Percentiles rank a stretch among this genome's conserved stretches.
These are phyloP conservation scores for Auricularia auricula-judae DNA, from an alignment of 768 basidiomycete species.

Conservation along the genomic window DNA sequence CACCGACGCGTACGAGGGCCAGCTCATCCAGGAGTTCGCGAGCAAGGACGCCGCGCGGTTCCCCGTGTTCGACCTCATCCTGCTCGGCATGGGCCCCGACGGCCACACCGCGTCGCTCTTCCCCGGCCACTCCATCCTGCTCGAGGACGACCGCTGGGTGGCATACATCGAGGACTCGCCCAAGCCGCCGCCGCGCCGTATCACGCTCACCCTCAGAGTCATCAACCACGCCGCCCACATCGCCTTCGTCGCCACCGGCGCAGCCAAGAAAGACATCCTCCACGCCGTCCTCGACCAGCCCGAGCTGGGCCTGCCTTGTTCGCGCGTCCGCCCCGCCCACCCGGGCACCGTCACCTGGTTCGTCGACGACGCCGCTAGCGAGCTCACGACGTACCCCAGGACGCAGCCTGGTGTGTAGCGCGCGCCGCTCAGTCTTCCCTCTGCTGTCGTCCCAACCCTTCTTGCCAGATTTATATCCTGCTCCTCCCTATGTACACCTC, in stretches of 20 bases:
- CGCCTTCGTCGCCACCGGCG: slow-evolving; percentile 82
- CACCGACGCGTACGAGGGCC: slow-evolving; percentile 66
- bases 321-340: slow-evolving; percentile 61
- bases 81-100: slow-evolving; percentile 93
- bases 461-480: background rate
- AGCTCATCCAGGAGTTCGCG: slow-evolving; percentile 85
- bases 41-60: slow-evolving; percentile 89
- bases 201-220: slow-evolving; percentile 87
- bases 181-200: slow-evolving; percentile 81
- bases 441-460: background rate
- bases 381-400: slow-evolving; percentile 45
- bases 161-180: slow-evolving; percentile 89
- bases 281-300: slow-evolving; percentile 67
- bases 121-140: slow-evolving; percentile 78
- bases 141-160: slow-evolving; percentile 90
- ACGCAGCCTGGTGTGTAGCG: slow-evolving; percentile 29
- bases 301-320: slow-evolving; percentile 69
- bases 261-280: slow-evolving; percentile 69
- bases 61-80: slow-evolving; percentile 94
- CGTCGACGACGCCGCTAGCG: slow-evolving; percentile 74
- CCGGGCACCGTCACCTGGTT: slow-evolving; percentile 95
- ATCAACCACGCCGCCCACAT: slow-evolving; percentile 82
- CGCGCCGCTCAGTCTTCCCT: background rate
- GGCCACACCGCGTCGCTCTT: slow-evolving; percentile 98
- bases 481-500: background rate